phyloP scores from a whole-genome alignment of 306 rosid genomes.

The Acacia melanoxylon region DNA sequence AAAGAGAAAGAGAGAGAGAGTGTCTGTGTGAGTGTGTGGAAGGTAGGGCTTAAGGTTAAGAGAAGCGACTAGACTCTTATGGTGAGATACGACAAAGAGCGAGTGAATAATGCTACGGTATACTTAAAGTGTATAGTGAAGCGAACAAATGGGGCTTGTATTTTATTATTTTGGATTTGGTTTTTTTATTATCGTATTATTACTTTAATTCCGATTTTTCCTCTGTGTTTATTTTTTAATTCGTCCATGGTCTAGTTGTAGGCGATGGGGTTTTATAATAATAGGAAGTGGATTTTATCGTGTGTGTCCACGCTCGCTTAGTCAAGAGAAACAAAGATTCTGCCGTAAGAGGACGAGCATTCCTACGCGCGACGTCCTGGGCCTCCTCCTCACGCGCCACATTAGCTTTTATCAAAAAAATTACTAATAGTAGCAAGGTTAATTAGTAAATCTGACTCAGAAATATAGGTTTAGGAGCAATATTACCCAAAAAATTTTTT shows the following conservation, averaged over 20 bases:
- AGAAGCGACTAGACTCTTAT: constrained; percentile 30
- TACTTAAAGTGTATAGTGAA: no score
- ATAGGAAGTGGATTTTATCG: background rate
- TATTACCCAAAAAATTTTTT: no score
- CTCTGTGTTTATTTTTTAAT: no score
- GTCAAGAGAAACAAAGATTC: constrained; percentile 30
- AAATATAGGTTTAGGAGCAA: no score
- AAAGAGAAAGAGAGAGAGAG: constrained; percentile 43
- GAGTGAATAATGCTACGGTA: background rate
- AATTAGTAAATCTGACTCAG: no score
- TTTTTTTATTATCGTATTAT: background rate
- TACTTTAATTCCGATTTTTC: no score
- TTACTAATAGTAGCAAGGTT: no score
- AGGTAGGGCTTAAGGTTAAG: constrained; percentile 34
- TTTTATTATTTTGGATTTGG: background rate
- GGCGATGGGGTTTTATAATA: no score
- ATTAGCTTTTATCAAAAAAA: background rate
- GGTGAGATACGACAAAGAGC: background rate
- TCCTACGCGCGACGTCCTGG: background rate
- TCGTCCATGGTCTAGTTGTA: no score
- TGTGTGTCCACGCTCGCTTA: constrained; percentile 2
- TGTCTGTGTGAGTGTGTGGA: constrained; percentile 23
- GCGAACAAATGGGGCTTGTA: background rate
- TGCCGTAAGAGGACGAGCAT: background rate
- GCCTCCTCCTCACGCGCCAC: background rate